Evolutionary conservation across 768 basidiomycete species (phyloP), one percentile per base, ranked within the genome.

Genomic region (Favolaschia claudopus): DNA sequence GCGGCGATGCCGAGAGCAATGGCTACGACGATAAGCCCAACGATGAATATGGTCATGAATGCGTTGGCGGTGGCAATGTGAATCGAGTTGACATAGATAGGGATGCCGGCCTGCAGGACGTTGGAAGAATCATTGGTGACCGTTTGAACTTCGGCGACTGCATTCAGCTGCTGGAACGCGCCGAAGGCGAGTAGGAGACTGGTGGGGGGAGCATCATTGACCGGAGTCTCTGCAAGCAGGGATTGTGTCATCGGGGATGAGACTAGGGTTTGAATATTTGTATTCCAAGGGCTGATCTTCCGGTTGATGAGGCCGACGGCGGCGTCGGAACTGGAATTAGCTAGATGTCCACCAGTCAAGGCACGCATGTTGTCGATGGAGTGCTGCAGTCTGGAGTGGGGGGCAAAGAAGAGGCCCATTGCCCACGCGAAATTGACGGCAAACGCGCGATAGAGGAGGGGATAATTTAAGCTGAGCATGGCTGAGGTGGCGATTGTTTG

Each of bases 351-450:
- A 7, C 95, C 96, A 0, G 96, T 98, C 40, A 83, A 77, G 59
- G 87, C 83, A 7, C 96, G 88, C 89, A 96, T 90, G 64, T 76
- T 80, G 68, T 93, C 86, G 67, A 98, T 95, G 19, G 92, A 85
- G 22, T 73, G 69, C 67, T 98, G 93, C 47, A 97, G 78, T 14
- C 81, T 74, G 13, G 87, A 86, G 12, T 77, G 72, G 2, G 81
- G 66, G 1, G 85, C 83, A 20, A 83, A 73, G 54, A 93, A 84
- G 13, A 98, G 75, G 0, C 93, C 93, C 69, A 96, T 74, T 0
- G 92, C 82, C 95, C 95, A 98, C 0, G 89, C 85, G 64, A 96
- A 97, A 68, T 98, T 98, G 69, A 89, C 79, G 3, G 91, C 80
- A 66, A 88, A 98, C 22, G 89, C 83, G 49, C 87, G 83, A 73